Conservation (phyloP, 495 filamentous ascomycete genomes). For the Hyaloscypha bicolor region DNA sequence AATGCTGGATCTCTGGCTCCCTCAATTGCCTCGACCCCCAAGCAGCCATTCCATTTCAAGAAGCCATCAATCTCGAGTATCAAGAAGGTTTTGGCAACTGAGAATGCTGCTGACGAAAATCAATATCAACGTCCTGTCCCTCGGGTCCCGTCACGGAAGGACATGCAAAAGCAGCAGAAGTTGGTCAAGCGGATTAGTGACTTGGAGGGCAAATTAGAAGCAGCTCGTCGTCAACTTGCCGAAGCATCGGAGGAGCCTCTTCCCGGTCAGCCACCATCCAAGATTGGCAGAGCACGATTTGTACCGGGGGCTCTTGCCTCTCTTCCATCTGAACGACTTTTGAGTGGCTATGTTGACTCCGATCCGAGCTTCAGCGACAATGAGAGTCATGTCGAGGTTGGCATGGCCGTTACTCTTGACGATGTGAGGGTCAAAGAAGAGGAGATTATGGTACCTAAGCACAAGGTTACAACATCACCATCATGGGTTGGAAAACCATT, state of each 20-base stretch:
- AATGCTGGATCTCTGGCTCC: not conserved
- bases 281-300: slow-evolving; percentile 51
- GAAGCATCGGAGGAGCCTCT: slow-evolving; percentile 47
- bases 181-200: slow-evolving; percentile 67
- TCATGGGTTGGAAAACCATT: not conserved
- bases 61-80: slow-evolving; percentile 26
- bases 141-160: slow-evolving; percentile 59
- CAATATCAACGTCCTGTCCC: slow-evolving; percentile 36
- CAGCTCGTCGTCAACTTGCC: slow-evolving; percentile 60
- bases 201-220: slow-evolving; percentile 62
- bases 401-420: slow-evolving; percentile 18
- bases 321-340: slow-evolving; percentile 60
- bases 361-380: slow-evolving; percentile 12
- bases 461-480: not conserved
- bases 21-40: slow-evolving; percentile 7
- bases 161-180: slow-evolving; percentile 62
- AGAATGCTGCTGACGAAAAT: not conserved
- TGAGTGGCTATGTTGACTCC: slow-evolving; percentile 38
- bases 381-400: slow-evolving; percentile 10
- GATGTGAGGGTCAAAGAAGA: not conserved
- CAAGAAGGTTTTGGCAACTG: slow-evolving; percentile 20
- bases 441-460: not conserved
- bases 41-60: slow-evolving; percentile 24
- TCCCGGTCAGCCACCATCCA: slow-evolving; percentile 29
- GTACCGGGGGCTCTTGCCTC: slow-evolving; percentile 58